Percentiles rank a stretch among this genome's conserved stretches.
Conservation (phyloP, 768 basidiomycete genomes). For the Collybiopsis confluens region DNA sequence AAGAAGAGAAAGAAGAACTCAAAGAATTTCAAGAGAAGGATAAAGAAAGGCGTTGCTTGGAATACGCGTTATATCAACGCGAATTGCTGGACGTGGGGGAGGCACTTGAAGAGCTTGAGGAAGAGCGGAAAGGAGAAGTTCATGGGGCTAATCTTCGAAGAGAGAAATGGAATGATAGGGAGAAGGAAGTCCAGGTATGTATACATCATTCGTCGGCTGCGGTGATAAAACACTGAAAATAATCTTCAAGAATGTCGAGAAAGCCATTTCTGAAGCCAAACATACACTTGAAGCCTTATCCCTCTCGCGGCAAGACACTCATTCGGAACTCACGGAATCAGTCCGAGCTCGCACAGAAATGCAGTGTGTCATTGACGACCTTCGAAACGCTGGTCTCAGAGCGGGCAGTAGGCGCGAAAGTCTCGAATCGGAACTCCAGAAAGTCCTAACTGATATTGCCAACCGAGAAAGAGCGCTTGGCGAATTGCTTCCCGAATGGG, state of each 20-base stretch:
- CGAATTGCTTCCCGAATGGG: slow-evolving; percentile 70
- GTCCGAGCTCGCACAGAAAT: slow-evolving; percentile 82
- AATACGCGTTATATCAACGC: slow-evolving; percentile 90
- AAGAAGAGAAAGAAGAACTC: slow-evolving; percentile 97
- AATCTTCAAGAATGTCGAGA: slow-evolving; percentile 59
- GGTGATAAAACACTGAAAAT: neutral
- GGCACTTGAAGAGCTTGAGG: slow-evolving; percentile 80
- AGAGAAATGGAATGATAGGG: slow-evolving; percentile 76
- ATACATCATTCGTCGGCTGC: neutral
- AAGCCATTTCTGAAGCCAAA: slow-evolving; percentile 62
- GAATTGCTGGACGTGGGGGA: slow-evolving; percentile 88
- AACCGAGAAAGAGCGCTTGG: slow-evolving; percentile 60
- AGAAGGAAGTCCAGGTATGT: slow-evolving; percentile 80
- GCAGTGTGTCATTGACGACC: slow-evolving; percentile 77
- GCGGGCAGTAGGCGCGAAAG: slow-evolving; percentile 61
- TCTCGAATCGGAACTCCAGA: slow-evolving; percentile 60
- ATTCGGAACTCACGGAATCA: slow-evolving; percentile 83
- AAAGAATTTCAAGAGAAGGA: slow-evolving; percentile 97
- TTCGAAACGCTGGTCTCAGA: slow-evolving; percentile 59
- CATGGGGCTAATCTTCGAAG: slow-evolving; percentile 80
- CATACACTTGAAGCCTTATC: slow-evolving; percentile 68
- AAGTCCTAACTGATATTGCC: slow-evolving; percentile 55
- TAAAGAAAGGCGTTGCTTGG: slow-evolving; percentile 88
- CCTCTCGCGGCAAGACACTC: slow-evolving; percentile 69
- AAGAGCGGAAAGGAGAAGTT: slow-evolving; percentile 76